Evolutionary conservation across 2,329 filamentous ascomycete species (phyloP), one percentile per base, ranked within the genome.

Genomic region (Botrytis aclada): DNA sequence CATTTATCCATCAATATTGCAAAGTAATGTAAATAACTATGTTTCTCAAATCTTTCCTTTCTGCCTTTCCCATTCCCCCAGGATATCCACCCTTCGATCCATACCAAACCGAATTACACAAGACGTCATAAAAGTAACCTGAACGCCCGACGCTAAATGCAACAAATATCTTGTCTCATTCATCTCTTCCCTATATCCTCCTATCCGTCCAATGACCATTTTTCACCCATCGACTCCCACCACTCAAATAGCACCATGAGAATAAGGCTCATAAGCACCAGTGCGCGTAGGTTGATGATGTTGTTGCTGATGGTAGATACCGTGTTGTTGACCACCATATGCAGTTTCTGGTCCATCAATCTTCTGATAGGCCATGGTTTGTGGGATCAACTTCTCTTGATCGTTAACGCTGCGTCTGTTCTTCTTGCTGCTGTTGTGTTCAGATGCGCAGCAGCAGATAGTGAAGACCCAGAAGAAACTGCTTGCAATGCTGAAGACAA

Each of bases 401-500:
- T 80, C 79, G 29, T 77, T 77, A 1, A 58, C 43, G 62, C 72
- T 75, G 20, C 72, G 47, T 22, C 75, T 45, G 62, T 62, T 73
- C 18, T 64, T 74, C 71, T 74, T 77, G 69, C 43, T 74, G 34
- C 54, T 73, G 39, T 73, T 77, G 34, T 75, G 65, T 39, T 78
- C 73, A 22, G 76, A 37, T 2, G 75, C 77, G 86, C 95, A 97
- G 89, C 95, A 98, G 91, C 95, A 98, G 79, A 92, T 88, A 82
- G 90, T 93, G 82, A 97, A 89, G 80, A 95, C 84, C 95, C 96
- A 98, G 91, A 98, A 98, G 81, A 97, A 83, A 76, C 88, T 89
- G 12, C 92, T 91, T 60, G 83, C 93, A 47, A 96, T 81, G 75
- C 92, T 91, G 81, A 97, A 94, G 41, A 88, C 92, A 56, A 91